A percentile compares a stretch with the other conserved stretches of the same genome.
Conservation (phyloP, 192 early-diverging fungal species). For the Coemansia aciculifera region DNA sequence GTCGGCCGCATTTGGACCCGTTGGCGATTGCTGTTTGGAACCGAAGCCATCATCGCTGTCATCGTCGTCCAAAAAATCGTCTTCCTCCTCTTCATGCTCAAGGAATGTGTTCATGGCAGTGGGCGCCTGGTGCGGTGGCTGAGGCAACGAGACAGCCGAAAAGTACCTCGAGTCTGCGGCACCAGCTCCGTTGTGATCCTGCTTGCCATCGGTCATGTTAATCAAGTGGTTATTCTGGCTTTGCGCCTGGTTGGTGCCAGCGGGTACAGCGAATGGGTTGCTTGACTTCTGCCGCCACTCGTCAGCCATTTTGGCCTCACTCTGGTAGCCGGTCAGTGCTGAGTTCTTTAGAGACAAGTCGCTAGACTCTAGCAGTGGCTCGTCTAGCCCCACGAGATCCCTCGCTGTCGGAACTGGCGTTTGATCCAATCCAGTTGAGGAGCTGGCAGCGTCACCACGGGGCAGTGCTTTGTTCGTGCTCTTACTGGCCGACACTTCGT, state of each 20-base stretch:
- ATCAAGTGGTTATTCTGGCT: neutral
- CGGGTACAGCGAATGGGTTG: neutral
- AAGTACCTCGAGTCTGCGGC: slow-evolving; percentile 22
- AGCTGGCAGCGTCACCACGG: neutral
- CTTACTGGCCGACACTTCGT: neutral
- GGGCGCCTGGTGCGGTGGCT: neutral
- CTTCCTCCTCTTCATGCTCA: slow-evolving; percentile 19
- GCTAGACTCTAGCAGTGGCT: slow-evolving; percentile 7
- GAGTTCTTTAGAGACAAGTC: slow-evolving; percentile 2
- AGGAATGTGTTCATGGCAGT: neutral
- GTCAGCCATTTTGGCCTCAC: slow-evolving; percentile 18
- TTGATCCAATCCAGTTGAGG: neutral
- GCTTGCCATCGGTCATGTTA: neutral
- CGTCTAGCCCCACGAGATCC: slow-evolving; percentile 5
- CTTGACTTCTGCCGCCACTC: neutral
- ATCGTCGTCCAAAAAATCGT: slow-evolving; percentile 41
- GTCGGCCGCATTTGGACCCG: neutral
- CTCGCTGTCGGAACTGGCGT: neutral
- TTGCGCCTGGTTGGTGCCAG: neutral
- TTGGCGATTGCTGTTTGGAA: neutral
- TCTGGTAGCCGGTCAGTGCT: slow-evolving; percentile 11
- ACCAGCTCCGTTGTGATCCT: neutral
- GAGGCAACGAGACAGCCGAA: slow-evolving; percentile 25
- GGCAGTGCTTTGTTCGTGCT: neutral
- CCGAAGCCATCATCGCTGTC: slow-evolving; percentile 19